Evolutionary conservation across 768 basidiomycete genomes (phyloP), one percentile per base, ranked within the genome.

Genomic region (Roridomyces roridus): DNA sequence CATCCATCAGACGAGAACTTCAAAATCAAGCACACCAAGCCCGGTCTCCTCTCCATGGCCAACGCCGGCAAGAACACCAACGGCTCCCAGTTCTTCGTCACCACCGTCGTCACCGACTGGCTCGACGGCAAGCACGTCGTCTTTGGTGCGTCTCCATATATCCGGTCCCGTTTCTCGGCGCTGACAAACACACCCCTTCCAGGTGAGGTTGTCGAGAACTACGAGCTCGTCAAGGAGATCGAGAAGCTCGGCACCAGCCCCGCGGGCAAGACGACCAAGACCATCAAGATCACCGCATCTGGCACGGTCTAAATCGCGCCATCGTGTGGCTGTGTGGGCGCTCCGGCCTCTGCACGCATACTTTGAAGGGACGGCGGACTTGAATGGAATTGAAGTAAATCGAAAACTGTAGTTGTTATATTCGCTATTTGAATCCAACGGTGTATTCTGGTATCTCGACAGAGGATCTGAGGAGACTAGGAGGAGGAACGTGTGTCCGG

Each of bases 71-170:
- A 77, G 1, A 83, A 89, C 74, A 91, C 90, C 35, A 92, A 91
- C 55, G 90, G 92, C 31, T 92, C 90, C 14, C 91, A 91, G 71
- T 92, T 90, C 77, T 92, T 91, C 73, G 82, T 92, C 67, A 92
- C 90, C 24, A 91, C 90, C 20, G 83, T 82, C 20, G 66, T 79
- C 21, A 88, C 89, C n/a, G 74, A 81, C 20, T 92, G 90, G 85
- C 79, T 88, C 44, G 85, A 89, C 68, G 82, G 82, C 53, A 81
- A 75, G 59, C 85, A 87, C 67, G 84, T 88, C 66, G 88, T 91
- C 21, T 90, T 91, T 65, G 89, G 89, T 51, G 85, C 87, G 69
- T 86, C 80, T 49, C 14, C 31, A 12, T 10, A 34, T 29, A 17
- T 18, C n/a, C 15, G 26, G 15, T 39, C 24, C 21, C 29, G 10